These are phyloP conservation scores for Panicum hallii DNA, from an alignment of 202 grass and related monocot genomes.

Conservation along the genomic window DNA sequence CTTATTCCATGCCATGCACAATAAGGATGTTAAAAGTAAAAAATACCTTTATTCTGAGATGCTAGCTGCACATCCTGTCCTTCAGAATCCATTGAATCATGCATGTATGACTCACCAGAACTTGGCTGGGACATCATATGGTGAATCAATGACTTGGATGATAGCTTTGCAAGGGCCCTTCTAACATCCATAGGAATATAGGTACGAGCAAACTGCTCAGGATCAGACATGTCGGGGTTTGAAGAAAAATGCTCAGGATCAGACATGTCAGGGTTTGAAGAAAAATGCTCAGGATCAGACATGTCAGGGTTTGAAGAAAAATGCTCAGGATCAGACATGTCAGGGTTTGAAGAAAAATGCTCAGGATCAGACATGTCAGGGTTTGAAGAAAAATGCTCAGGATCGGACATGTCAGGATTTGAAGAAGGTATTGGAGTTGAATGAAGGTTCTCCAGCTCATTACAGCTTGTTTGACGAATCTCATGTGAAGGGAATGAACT, in stretches of 20 bases:
- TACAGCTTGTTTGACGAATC: slow-evolving; percentile 34
- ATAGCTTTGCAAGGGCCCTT: slow-evolving; percentile 38
- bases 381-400: slow-evolving; percentile 43
- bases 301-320: slow-evolving; percentile 48
- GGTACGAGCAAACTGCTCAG: slow-evolving; percentile 38
- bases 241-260: slow-evolving; percentile 44
- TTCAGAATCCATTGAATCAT: slow-evolving; percentile 44
- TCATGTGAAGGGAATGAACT: slow-evolving; percentile 4
- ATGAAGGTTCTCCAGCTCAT: slow-evolving; percentile 10
- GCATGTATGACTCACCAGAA: slow-evolving; percentile 25
- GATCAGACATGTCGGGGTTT: slow-evolving; percentile 40
- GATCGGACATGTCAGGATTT: slow-evolving; percentile 35
- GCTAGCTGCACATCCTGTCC: neutral
- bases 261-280: slow-evolving; percentile 24
- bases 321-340: slow-evolving; percentile 42
- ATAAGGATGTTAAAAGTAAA: neutral
- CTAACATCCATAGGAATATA: slow-evolving; percentile 45
- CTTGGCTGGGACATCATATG: slow-evolving; percentile 25
- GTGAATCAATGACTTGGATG: slow-evolving; percentile 32
- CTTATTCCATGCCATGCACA: slow-evolving; percentile 17
- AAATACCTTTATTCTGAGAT: slow-evolving; percentile 41
- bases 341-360: slow-evolving; percentile 40
- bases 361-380: slow-evolving; percentile 37
- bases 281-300: slow-evolving; percentile 35
- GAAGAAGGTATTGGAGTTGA: neutral